Base-by-base conservation (phyloP, 768 basidiomycete species). In the Tylopilus balloui region DNA sequence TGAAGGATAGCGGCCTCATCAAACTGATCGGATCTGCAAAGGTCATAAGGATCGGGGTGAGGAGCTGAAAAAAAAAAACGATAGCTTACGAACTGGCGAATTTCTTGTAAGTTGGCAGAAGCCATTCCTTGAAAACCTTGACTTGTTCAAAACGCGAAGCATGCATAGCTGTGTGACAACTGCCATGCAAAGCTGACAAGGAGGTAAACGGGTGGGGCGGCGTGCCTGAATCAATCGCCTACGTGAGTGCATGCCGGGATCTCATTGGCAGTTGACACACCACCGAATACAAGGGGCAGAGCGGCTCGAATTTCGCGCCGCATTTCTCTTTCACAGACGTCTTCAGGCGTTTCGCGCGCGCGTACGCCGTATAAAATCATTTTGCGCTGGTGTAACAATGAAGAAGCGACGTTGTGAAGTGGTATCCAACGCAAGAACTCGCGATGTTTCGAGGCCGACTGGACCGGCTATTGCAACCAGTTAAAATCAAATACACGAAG, bases 121-220 rank as follows among this genome's bases (percentile, higher is more conserved):
- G 70, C 89, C 89, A 92, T 41, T 80, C 77, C 47, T 73, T 75
- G 47, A 89, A 76, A 9, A 78, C 78, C 56, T 83, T 74, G 31
- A 87, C 79, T 68, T 90, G 87, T 54, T 90, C 86, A 53, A 80
- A 90, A 19, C 85, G 79, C 20, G 86, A 74, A 3, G 86, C 81
- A 4, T 65, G 65, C 25, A 81, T 59, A 36, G 84, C 60, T 4
- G 67, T 70, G 9, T 57, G 64, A 61, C 83, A 86, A 23, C 65
- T 69, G 14, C 61, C 54, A 12, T 73, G 63, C 15, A 82, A 55
- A n/a, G 60, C 60, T 5, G 68, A 57, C 12, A 71, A 67, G n/a
- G 77, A 75, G 7, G 60, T 50, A 48, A 68, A 61, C 25, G 56
- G 46, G 13, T 57, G 39, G 12, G 56, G 47, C 9, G 55, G 15